Evolutionary conservation across 192 early-diverging fungal species (phyloP).

Genomic region (Martensiomyces pterosporus): DNA sequence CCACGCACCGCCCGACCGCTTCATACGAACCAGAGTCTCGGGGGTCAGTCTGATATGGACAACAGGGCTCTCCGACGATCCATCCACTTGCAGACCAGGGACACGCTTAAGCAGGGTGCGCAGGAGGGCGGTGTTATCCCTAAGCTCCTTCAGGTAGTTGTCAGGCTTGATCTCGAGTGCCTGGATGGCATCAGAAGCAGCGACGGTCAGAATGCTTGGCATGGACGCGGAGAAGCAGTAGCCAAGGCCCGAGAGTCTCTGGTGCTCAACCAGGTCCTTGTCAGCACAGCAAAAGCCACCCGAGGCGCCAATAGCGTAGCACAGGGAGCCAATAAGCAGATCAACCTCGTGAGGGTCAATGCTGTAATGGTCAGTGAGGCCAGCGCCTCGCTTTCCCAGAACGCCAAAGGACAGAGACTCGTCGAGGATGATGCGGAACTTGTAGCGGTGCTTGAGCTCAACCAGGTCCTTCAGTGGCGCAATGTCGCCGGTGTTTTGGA

Average conservation of each 20-base stretch:
- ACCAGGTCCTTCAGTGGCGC: slow-evolving; percentile 75
- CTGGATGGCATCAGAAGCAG: slow-evolving; percentile 77
- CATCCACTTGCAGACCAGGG: slow-evolving; percentile 50
- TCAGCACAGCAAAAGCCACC: slow-evolving; percentile 93
- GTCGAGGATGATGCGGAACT: slow-evolving; percentile 94
- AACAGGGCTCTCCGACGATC: slow-evolving; percentile 59
- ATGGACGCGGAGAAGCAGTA: slow-evolving; percentile 95
- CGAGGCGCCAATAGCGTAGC: slow-evolving; percentile 69
- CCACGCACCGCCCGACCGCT: slow-evolving; percentile 54
- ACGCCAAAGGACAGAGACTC: slow-evolving; percentile 88
- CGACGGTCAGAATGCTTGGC: slow-evolving; percentile 87
- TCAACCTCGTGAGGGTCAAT: slow-evolving; percentile 76
- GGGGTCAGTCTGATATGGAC: slow-evolving; percentile 70
- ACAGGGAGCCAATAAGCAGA: slow-evolving; percentile 82
- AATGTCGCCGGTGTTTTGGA: slow-evolving; percentile 83
- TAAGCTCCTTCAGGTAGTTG: slow-evolving; percentile 50
- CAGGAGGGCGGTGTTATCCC: slow-evolving; percentile 62
- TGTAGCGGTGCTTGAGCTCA: slow-evolving; percentile 90
- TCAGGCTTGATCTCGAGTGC: slow-evolving; percentile 29
- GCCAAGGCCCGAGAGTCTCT: slow-evolving; percentile 81
- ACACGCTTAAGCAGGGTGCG: slow-evolving; percentile 55
- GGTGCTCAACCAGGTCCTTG: slow-evolving; percentile 84
- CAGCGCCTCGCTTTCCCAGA: slow-evolving; percentile 80
- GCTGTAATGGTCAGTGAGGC: slow-evolving; percentile 79
- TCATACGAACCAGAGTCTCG: slow-evolving; percentile 59